Conservation (phyloP, 2,329 filamentous ascomycete genomes). For the Cadophora sp. region DNA sequence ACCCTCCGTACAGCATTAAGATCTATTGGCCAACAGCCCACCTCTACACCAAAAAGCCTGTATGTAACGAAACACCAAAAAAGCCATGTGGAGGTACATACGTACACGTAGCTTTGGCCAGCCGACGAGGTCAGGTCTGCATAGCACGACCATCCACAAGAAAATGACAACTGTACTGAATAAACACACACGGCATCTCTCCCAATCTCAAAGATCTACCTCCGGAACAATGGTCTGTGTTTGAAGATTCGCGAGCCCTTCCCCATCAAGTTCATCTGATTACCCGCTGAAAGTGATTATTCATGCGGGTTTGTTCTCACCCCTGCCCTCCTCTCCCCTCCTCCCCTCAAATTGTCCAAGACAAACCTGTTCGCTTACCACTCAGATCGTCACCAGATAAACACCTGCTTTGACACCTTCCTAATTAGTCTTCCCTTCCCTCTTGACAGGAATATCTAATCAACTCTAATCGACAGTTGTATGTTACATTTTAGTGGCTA, state of each 20-base stretch:
- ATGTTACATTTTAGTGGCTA: too few species aligned
- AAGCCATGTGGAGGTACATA: too few species aligned
- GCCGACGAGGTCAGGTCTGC: not conserved
- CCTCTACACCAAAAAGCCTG: not conserved
- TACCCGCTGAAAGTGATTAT: slow-evolving; percentile 11
- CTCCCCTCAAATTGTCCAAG: not conserved
- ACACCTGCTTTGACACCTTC: not conserved
- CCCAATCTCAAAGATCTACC: slow-evolving; percentile 4
- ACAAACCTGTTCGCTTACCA: too few species aligned
- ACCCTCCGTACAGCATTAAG: not conserved
- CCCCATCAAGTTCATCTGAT: slow-evolving; percentile 13
- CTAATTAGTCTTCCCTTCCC: not conserved
- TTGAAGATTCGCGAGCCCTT: slow-evolving; percentile 5
- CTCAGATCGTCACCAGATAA: not conserved
- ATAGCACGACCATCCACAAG: not conserved
- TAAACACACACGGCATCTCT: not conserved
- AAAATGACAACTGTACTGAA: slow-evolving; percentile 3
- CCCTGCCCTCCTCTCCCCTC: not conserved
- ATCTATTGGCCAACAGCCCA: not conserved
- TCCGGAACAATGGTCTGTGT: slow-evolving; percentile 8
- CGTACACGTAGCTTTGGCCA: not conserved
- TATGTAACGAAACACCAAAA: slow-evolving; percentile 6
- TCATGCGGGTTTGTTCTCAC: slow-evolving; percentile 3
- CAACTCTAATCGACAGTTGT: too few species aligned
- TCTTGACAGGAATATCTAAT: not conserved